phyloP scores from a whole-genome alignment of 345 rosid species.

The Corchorus olitorius region DNA sequence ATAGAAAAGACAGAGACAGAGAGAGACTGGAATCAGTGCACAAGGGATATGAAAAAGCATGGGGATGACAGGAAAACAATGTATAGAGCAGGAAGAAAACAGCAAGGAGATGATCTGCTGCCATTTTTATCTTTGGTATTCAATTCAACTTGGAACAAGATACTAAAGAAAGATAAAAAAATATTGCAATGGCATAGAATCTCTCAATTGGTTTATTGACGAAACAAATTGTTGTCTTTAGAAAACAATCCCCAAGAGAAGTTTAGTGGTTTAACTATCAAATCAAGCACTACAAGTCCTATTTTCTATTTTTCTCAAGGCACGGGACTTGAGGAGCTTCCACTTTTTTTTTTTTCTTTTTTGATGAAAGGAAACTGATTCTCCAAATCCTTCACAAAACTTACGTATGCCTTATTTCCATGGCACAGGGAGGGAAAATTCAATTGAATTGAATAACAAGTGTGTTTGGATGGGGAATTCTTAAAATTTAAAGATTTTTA shows the following conservation, averaged over 20 bases:
- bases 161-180: not conserved
- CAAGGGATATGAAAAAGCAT: conserved; percentile 34
- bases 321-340: too few species aligned
- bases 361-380: too few species aligned
- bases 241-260: not conserved
- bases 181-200: not conserved
- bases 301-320: too few species aligned
- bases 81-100: not conserved
- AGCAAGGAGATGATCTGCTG: not conserved
- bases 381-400: too few species aligned
- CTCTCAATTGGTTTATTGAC: not conserved
- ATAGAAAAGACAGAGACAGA: conserved; percentile 2
- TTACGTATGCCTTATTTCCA: too few species aligned
- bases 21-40: conserved; percentile 50
- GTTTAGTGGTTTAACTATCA: not conserved
- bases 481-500: too few species aligned
- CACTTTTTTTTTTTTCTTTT: too few species aligned
- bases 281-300: too few species aligned
- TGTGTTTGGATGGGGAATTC: too few species aligned
- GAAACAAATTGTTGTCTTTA: not conserved
- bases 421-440: too few species aligned
- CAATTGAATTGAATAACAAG: too few species aligned
- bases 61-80: not conserved
- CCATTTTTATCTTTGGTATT: not conserved
- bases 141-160: not conserved